Base-by-base conservation (phyloP, 2,329 filamentous ascomycete species). In the Alternaria arbusti region DNA sequence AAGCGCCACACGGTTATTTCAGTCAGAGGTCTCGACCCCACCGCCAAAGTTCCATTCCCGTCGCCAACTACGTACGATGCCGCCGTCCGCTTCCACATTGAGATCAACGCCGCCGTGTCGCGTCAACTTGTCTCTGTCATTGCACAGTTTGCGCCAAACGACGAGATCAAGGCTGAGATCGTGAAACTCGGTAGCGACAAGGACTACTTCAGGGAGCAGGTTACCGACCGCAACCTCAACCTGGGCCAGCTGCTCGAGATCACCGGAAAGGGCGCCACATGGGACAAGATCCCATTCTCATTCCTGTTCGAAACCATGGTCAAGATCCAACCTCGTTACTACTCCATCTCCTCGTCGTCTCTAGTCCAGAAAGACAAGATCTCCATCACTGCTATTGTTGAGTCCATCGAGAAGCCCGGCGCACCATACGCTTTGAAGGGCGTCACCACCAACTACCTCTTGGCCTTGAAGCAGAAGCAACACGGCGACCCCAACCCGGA, bases 311-410 rank as follows among this genome's bases (percentile, higher is more conserved):
- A 99, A 85, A 92, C 93, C 69, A 82, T 99, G 65, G 92, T 90
- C 82, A 98, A 97, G 85, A 89, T 99, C 61, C 96, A 99, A 81
- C 95, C 96, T 43, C 93, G 96, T 54, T 99, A 98, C 86, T 99
- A 99, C 85, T 99, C 96, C 54, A 99, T 99, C 80, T 99, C 96
- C 3, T 99, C 96, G 1, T 98, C 96, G 1, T 97, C 96, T 7
- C 81, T 94, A 9, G 94, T 97, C 15, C 94, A 99, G 79, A 94
- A 96, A 79, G 90, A 97, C 82, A 95, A 94, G 84, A 94, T 99
- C 70, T 93, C 96, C 64, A 91, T 99, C 74, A 99, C 96, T 15
- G 95, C 95, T 61, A 91, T 98, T 44, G 95, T 99, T 63, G 96
- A 98, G 80, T 93, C 90, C 12, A 87, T 94, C 71, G 83, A 88